phyloP scores from a whole-genome alignment of 1,284 basidiomycete species.

The Tilletia indica region DNA sequence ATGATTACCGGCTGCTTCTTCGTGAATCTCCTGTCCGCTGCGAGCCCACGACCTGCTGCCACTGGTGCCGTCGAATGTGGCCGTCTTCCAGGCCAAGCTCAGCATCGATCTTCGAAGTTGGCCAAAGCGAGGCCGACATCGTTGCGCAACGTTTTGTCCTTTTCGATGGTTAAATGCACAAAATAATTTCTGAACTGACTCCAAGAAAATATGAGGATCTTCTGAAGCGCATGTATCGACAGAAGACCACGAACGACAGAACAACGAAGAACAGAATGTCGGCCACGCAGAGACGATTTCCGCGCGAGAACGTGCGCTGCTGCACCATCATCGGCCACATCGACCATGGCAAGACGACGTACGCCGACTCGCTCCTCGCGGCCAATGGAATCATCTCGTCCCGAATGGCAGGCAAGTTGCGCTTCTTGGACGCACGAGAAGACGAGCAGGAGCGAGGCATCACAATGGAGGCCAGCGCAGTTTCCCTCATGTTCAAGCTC shows the following conservation, averaged over 20 bases:
- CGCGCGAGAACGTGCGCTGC: constrained; percentile 44
- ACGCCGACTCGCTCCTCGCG: constrained; percentile 91
- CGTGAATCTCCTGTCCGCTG: too few species aligned
- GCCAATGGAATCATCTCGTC: constrained; percentile 97
- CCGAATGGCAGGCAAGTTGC: constrained; percentile 90
- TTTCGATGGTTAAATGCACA: too few species aligned
- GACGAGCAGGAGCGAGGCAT: constrained; percentile 98
- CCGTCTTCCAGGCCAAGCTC: too few species aligned
- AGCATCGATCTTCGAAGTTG: too few species aligned
- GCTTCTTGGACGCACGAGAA: constrained; percentile 91
- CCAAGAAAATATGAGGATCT: too few species aligned
- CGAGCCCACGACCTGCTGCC: too few species aligned
- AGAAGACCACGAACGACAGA: too few species aligned
- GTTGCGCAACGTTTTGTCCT: constrained; percentile 4
- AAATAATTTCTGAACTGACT: too few species aligned
- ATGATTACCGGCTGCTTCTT: too few species aligned
- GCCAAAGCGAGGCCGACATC: background rate
- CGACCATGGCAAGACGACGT: constrained; percentile 60
- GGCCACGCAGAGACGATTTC: background rate
- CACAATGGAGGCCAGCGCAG: constrained; percentile 97
- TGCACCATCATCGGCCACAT: constrained; percentile 55
- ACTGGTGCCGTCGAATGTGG: too few species aligned
- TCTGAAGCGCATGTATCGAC: too few species aligned
- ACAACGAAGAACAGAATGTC: background rate
- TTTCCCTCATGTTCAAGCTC: constrained; percentile 55